These are phyloP conservation scores for Canna indica DNA, from an alignment of 176 grass and related monocot species.

Conservation along the genomic window DNA sequence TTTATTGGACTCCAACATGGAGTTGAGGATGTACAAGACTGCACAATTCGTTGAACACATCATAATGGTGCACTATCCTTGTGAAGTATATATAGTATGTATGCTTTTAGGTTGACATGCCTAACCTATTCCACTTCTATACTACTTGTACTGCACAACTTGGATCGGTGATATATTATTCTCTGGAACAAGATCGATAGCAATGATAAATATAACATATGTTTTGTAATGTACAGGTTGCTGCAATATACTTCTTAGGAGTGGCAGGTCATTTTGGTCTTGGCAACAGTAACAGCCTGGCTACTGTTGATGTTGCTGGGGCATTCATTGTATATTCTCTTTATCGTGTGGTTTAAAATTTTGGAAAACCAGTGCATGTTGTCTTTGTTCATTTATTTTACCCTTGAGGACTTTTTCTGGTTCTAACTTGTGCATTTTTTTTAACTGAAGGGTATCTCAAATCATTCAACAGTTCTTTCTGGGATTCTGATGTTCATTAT, in stretches of 20 bases:
- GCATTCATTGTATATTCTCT: slow-evolving; percentile 76
- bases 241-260: slow-evolving; percentile 58
- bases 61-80: neutral
- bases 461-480: slow-evolving; percentile 61
- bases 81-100: neutral
- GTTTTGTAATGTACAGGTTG: slow-evolving; percentile 38
- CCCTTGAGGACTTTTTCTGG: neutral
- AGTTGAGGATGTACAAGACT: neutral
- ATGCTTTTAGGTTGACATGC: neutral
- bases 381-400: neutral
- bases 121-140: neutral
- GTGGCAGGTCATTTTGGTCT: slow-evolving; percentile 77
- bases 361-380: neutral
- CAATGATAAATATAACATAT: neutral
- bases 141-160: neutral
- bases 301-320: slow-evolving; percentile 86
- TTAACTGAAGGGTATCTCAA: slow-evolving; percentile 66
- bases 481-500: slow-evolving; percentile 82
- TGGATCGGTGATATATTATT: neutral
- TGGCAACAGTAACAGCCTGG: slow-evolving; percentile 86
- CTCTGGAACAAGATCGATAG: neutral
- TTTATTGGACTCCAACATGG: too few species aligned
- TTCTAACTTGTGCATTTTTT: slow-evolving; percentile 23
- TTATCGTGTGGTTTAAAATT: neutral
- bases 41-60: neutral